phyloP scores from a whole-genome alignment of 2,329 filamentous ascomycete genomes.

The Pochonia chlamydosporia region DNA sequence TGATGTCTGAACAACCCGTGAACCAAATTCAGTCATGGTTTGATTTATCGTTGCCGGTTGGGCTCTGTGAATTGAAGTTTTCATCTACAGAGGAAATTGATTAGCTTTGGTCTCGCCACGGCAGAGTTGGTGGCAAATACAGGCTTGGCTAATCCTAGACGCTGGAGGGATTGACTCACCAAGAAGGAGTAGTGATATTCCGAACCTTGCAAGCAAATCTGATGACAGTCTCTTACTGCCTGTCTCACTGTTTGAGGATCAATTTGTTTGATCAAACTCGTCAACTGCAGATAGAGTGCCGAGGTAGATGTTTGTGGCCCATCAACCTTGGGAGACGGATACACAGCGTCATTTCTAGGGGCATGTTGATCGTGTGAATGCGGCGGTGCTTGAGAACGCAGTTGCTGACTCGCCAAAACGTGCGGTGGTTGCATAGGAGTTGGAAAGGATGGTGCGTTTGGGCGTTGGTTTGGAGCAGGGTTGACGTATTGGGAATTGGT shows the following conservation, averaged over 20 bases:
- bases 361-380: not conserved
- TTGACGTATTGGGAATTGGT: not conserved
- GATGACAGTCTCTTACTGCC: conserved; percentile 44
- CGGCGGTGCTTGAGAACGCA: not conserved
- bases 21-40: conserved; percentile 40
- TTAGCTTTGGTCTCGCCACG: conserved; percentile 15
- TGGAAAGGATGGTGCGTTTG: not conserved
- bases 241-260: conserved; percentile 41
- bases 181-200: conserved; percentile 48
- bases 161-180: conserved; percentile 31
- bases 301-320: not conserved
- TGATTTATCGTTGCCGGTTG: conserved; percentile 27
- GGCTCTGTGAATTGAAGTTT: conserved; percentile 42
- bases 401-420: too few relatives aligned
- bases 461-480: too few relatives aligned
- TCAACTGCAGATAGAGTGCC: conserved; percentile 12
- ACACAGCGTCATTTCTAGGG: not conserved
- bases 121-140: not conserved
- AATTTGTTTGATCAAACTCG: conserved; percentile 29
- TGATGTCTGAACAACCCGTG: conserved; percentile 33
- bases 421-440: too few relatives aligned
- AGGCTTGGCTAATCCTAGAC: not conserved
- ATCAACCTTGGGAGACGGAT: not conserved
- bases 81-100: conserved; percentile 33
- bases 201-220: conserved; percentile 43